A percentile compares a stretch with the other conserved stretches of the same genome.
Conservation (phyloP, 202 grass and related monocot species). For the Dendrocalamus latiflorus region DNA sequence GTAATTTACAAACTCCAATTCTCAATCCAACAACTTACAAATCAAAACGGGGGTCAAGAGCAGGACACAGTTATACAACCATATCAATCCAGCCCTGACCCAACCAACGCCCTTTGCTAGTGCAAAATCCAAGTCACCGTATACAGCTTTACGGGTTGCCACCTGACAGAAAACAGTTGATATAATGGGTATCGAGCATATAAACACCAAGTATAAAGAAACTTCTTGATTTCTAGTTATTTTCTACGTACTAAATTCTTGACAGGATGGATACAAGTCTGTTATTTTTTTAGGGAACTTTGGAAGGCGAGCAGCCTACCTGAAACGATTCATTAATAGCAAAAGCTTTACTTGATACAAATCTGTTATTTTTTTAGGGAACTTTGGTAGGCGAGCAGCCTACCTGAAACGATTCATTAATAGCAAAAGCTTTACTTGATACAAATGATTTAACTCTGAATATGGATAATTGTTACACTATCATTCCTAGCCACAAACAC, state of each 20-base stretch:
- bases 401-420: too few relatives aligned
- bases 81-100: constrained; percentile 39
- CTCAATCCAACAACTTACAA: constrained; percentile 32
- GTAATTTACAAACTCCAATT: background rate
- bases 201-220: background rate
- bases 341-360: too few relatives aligned
- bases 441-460: background rate
- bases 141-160: constrained; percentile 25
- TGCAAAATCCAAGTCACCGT: too few relatives aligned
- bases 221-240: background rate
- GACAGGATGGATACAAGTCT: too few relatives aligned
- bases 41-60: constrained; percentile 18
- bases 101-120: constrained; percentile 37
- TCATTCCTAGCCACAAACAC: background rate
- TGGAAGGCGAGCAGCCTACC: too few relatives aligned
- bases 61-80: constrained; percentile 40
- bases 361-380: too few relatives aligned
- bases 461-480: too few relatives aligned
- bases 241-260: background rate
- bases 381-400: too few relatives aligned
- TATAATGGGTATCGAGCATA: background rate
- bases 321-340: too few relatives aligned
- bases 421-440: too few relatives aligned
- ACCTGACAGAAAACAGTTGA: constrained; percentile 23
- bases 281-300: too few relatives aligned